Conservation (phyloP, 768 basidiomycete species). For the Suillus cothurnatus region DNA sequence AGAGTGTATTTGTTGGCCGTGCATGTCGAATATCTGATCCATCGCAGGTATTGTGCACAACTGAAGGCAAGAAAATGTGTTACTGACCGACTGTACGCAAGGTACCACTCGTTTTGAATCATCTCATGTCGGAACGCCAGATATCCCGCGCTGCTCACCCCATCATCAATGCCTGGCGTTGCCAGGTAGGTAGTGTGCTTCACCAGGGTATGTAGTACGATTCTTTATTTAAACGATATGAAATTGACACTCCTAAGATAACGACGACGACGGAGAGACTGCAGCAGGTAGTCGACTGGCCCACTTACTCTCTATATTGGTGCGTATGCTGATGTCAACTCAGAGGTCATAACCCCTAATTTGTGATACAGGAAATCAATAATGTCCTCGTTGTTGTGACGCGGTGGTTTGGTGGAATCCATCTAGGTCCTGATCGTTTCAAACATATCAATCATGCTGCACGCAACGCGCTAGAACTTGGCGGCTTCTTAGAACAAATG, state of each 20-base stretch:
- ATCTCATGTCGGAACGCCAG: conserved; percentile 70
- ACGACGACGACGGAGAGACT: conserved; percentile 93
- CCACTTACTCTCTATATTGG: conserved; percentile 88
- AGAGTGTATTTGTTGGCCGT: conserved; percentile 83
- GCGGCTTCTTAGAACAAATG: conserved; percentile 74
- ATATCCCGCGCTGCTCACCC: conserved; percentile 80
- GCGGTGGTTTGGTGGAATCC: conserved; percentile 91
- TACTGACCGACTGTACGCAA: conserved; percentile 25
- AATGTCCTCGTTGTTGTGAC: conserved; percentile 92
- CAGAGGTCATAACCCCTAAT: not conserved
- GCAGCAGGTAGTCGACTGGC: conserved; percentile 90
- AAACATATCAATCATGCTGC: conserved; percentile 97
- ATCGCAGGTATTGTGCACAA: conserved; percentile 54
- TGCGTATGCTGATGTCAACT: conserved; percentile 33
- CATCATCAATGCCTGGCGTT: conserved; percentile 82
- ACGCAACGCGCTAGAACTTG: conserved; percentile 84
- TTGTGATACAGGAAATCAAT: conserved; percentile 60
- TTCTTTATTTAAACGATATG: not conserved
- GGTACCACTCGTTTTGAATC: conserved; percentile 68
- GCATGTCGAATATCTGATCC: conserved; percentile 81
- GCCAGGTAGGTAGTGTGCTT: conserved; percentile 62
- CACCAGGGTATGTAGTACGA: conserved; percentile 62
- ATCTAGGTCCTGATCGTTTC: conserved; percentile 86
- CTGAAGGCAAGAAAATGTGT: conserved; percentile 18
- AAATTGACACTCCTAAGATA: conserved; percentile 53